Conservation (phyloP, 163 green algal species). For the Volvox carteri region DNA sequence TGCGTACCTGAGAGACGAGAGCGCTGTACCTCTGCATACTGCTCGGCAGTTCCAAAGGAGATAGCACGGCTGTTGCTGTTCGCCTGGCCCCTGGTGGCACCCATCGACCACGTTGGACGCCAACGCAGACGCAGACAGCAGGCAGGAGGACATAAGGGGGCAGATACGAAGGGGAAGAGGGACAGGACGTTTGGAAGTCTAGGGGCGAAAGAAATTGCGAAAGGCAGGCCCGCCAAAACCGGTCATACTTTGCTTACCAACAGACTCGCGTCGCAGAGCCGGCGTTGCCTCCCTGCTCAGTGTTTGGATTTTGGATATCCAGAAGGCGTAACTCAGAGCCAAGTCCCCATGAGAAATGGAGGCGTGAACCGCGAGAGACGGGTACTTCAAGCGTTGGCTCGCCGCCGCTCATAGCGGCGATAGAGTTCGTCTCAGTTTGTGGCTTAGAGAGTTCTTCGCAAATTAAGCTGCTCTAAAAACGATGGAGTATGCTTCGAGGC, state of each 20-base stretch:
- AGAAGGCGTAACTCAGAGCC: slow-evolving; percentile 58
- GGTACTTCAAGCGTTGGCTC: slow-evolving; percentile 36
- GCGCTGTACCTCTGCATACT: slow-evolving; percentile 44
- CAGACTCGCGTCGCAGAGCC: background rate
- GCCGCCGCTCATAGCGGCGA: slow-evolving; percentile 12
- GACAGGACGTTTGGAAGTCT: background rate
- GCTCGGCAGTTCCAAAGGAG: slow-evolving; percentile 11
- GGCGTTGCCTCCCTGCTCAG: slow-evolving; percentile 23
- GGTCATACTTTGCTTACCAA: slow-evolving; percentile 44
- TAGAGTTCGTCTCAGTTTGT: too few relatives aligned
- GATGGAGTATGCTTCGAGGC: too few relatives aligned
- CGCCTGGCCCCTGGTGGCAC: slow-evolving; percentile 12
- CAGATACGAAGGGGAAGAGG: background rate
- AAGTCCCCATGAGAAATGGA: slow-evolving; percentile 62
- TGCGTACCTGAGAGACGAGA: too few relatives aligned
- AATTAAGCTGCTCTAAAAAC: too few relatives aligned
- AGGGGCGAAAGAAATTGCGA: background rate
- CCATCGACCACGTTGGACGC: too few relatives aligned
- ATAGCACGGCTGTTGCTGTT: slow-evolving; percentile 16
- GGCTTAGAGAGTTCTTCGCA: too few relatives aligned
- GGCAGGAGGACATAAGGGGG: background rate
- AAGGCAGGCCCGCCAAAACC: background rate
- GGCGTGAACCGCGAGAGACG: slow-evolving; percentile 49
- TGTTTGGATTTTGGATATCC: slow-evolving; percentile 40
- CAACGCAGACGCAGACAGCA: too few relatives aligned